Conservation (phyloP, 805 yeast species). For the Barnettozyma botsteinii region DNA sequence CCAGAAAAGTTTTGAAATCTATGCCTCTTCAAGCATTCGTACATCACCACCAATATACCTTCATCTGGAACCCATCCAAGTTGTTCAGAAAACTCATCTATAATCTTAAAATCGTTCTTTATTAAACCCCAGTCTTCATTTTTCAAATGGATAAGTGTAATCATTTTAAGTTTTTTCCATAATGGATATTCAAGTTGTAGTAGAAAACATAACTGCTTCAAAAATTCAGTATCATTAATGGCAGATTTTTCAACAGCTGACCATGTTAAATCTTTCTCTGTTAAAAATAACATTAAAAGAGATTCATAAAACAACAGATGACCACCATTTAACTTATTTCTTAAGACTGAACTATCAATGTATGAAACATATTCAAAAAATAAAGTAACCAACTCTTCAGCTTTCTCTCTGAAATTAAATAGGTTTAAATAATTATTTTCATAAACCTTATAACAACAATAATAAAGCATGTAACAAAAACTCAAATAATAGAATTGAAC, state of each 20-base stretch:
- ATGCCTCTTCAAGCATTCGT: slow-evolving; percentile 18
- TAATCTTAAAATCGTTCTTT: slow-evolving; percentile 6
- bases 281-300: slow-evolving; percentile 13
- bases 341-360: slow-evolving; percentile 8
- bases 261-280: slow-evolving; percentile 13
- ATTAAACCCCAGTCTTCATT: neutral
- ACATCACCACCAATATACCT: slow-evolving; percentile 12
- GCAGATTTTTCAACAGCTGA: slow-evolving; percentile 4
- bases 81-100: slow-evolving; percentile 7
- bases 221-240: slow-evolving; percentile 13
- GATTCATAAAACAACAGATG: slow-evolving; percentile 16
- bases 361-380: slow-evolving; percentile 16
- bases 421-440: slow-evolving; percentile 12
- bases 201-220: slow-evolving; percentile 11
- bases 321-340: slow-evolving; percentile 8
- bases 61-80: slow-evolving; percentile 16
- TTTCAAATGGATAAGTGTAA: slow-evolving; percentile 1
- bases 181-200: slow-evolving; percentile 3
- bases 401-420: slow-evolving; percentile 16
- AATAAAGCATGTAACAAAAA: slow-evolving; percentile 17
- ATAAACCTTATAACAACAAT: slow-evolving; percentile 9
- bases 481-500: slow-evolving; percentile 18
- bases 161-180: slow-evolving; percentile 11
- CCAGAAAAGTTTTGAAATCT: slow-evolving; percentile 17
- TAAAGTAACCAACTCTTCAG: slow-evolving; percentile 6